These are phyloP conservation scores for Neopestalotiopsis sp. DNA, from an alignment of 2,329 filamentous ascomycete genomes.

Conservation along the genomic window DNA sequence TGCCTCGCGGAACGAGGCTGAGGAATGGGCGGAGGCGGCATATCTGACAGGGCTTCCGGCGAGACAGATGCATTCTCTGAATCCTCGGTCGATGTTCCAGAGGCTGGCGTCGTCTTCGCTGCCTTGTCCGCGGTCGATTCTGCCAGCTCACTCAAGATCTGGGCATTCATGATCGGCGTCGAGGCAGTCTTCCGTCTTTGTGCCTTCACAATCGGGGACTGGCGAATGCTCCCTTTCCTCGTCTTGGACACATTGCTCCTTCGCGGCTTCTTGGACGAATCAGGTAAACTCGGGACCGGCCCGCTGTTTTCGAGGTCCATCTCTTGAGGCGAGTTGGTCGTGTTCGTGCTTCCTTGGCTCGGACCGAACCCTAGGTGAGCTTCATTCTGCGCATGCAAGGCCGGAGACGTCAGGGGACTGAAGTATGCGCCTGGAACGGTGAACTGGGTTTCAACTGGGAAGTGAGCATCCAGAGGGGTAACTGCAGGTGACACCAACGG, in stretches of 20 bases:
- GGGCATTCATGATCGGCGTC: slow-evolving; percentile 62
- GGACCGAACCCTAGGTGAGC: slow-evolving; percentile 51
- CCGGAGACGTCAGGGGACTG: slow-evolving; percentile 82
- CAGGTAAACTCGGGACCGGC: slow-evolving; percentile 48
- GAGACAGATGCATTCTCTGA: slow-evolving; percentile 71
- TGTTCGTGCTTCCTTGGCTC: slow-evolving; percentile 44
- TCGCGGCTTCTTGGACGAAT: slow-evolving; percentile 56
- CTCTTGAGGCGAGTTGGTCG: slow-evolving; percentile 61
- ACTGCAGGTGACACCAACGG: slow-evolving; percentile 85
- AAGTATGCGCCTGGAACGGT: slow-evolving; percentile 76
- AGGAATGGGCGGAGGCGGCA: slow-evolving; percentile 73
- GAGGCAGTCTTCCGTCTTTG: slow-evolving; percentile 59
- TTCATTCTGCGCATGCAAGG: slow-evolving; percentile 74
- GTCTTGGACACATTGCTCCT: slow-evolving; percentile 60
- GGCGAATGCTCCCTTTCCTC: slow-evolving; percentile 62
- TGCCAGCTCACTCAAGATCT: slow-evolving; percentile 58
- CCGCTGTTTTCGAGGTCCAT: slow-evolving; percentile 57
- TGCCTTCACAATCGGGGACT: slow-evolving; percentile 76
- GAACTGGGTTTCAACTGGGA: slow-evolving; percentile 64
- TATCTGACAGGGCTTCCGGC: slow-evolving; percentile 67
- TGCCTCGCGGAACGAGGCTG: slow-evolving; percentile 67
- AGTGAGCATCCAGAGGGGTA: slow-evolving; percentile 77
- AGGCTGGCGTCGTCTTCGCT: slow-evolving; percentile 38
- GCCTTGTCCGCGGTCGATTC: slow-evolving; percentile 44
- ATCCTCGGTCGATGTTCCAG: slow-evolving; percentile 53